Evolutionary conservation across 805 yeast species (phyloP).

Genomic region (Maudiozyma bulderi): DNA sequence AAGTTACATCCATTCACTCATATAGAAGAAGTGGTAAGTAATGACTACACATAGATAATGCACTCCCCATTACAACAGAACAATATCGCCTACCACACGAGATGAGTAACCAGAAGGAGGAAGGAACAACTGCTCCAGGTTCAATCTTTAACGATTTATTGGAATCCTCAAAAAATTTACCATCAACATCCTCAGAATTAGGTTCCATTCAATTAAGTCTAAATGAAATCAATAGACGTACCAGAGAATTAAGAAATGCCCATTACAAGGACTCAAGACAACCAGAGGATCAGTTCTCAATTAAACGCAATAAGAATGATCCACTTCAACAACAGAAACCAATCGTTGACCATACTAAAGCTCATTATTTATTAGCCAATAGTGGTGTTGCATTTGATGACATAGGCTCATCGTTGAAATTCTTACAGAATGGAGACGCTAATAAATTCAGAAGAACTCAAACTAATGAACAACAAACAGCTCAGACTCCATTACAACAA

Average conservation of each 20-base stretch:
- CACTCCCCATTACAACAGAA: too few species aligned
- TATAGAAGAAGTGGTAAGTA: too few species aligned
- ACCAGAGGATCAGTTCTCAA: not conserved
- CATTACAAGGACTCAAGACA: constrained; percentile 1
- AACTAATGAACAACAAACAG: not conserved
- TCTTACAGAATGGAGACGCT: constrained; percentile 11
- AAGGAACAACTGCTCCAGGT: constrained; percentile 5
- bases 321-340: not conserved
- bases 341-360: constrained; percentile 42
- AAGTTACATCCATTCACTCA: too few species aligned
- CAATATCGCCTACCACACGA: too few species aligned
- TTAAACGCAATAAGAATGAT: not conserved
- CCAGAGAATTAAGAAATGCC: constrained; percentile 40
- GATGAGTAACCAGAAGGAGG: not conserved
- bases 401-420: constrained; percentile 49
- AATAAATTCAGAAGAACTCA: not conserved
- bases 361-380: constrained; percentile 82
- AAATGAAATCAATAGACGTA: constrained; percentile 63
- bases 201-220: constrained; percentile 78
- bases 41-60: too few species aligned
- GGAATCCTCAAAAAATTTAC: constrained; percentile 69
- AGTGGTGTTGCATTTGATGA: constrained; percentile 84
- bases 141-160: constrained; percentile 54
- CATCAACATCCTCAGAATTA: constrained; percentile 51
- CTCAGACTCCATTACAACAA: not conserved